A percentile compares a stretch with the other conserved stretches of the same genome.
phyloP scores from a whole-genome alignment of 83 land plant species.

The Picea abies region DNA sequence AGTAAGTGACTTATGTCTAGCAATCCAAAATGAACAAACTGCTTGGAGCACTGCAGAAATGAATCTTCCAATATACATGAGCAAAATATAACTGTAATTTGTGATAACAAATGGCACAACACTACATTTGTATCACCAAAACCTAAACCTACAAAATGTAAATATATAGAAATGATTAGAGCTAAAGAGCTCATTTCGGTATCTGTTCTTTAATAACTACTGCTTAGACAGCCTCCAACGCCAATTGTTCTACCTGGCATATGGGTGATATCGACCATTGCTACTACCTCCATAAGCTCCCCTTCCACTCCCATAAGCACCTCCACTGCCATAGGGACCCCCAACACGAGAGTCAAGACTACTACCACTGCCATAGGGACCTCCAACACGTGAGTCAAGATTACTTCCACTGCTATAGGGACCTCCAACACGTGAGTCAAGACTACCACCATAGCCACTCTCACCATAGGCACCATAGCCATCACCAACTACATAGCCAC shows the following conservation, averaged over 20 bases:
- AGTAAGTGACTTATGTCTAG: too few relatives aligned
- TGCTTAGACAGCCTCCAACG: too few relatives aligned
- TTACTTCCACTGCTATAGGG: conserved; percentile 4
- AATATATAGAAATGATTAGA: too few relatives aligned
- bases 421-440: background rate
- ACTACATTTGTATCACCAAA: too few relatives aligned
- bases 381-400: background rate
- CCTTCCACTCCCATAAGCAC: conserved; percentile 9
- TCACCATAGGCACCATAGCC: conserved; percentile 13
- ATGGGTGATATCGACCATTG: conserved; percentile 68
- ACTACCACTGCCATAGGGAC: conserved; percentile 10
- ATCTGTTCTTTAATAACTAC: too few relatives aligned
- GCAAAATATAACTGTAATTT: too few relatives aligned
- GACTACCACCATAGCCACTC: conserved; percentile 2
- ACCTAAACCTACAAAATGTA: too few relatives aligned
- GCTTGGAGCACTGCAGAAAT: too few relatives aligned
- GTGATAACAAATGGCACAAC: too few relatives aligned
- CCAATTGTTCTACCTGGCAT: conserved; percentile 37
- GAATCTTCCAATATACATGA: too few relatives aligned
- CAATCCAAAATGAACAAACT: too few relatives aligned
- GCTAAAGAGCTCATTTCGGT: too few relatives aligned
- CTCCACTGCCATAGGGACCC: conserved; percentile 12
- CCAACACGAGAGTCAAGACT: conserved; percentile 11
- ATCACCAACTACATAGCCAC: background rate
- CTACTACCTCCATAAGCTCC: conserved; percentile 12